Evolutionary conservation across 192 early-diverging fungal genomes (phyloP), one percentile per base, ranked within the genome.

Genomic region (Coemansia sp.): DNA sequence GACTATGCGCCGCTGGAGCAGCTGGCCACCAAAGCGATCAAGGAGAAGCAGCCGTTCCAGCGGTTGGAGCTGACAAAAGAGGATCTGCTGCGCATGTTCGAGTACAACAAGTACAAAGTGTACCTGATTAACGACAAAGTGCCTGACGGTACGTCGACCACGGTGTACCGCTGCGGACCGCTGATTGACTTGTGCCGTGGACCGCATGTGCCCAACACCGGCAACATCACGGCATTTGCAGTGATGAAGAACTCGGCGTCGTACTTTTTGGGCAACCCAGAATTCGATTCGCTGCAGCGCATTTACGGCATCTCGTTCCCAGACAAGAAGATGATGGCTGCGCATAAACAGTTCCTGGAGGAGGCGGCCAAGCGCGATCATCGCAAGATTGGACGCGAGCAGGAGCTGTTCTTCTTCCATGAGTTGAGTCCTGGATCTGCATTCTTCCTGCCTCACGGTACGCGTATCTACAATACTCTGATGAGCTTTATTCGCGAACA

Each of bases 271-370:
- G 97, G 93, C 65, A 92, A 98, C 71, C 87, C 95, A 60, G 93
- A 92, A 62, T 97, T 97, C 82, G 97, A 98, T 72, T 95, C 96
- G 47, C 87, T 99, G 54, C 97, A 99, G 84, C 94, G 97, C 72
- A 85, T 99, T 57, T 98, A 99, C 81, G 97, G 97, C 60, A 92
- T 99, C 59, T 97, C 96, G 58, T 99, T 99, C 90, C 97, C 97
- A 12, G 97, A 99, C 71, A 89, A 87, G 72, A 98, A 99, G 89
- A 88, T 92, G 80, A 90, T 99, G 92, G 90, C 91, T 58, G 90
- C 97, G 83, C 91, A 95, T 79, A 93, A 94, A 75, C 85, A 92
- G 71, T 97, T 99, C 77, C 73, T 99, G 75, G 96, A 92, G 67
- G 21, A 74, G 81, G 97, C 97, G 21, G 90, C 91, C 25, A 95